These are phyloP conservation scores for Neoboletus subvelutipes DNA, from an alignment of 768 basidiomycete species.

Conservation along the genomic window DNA sequence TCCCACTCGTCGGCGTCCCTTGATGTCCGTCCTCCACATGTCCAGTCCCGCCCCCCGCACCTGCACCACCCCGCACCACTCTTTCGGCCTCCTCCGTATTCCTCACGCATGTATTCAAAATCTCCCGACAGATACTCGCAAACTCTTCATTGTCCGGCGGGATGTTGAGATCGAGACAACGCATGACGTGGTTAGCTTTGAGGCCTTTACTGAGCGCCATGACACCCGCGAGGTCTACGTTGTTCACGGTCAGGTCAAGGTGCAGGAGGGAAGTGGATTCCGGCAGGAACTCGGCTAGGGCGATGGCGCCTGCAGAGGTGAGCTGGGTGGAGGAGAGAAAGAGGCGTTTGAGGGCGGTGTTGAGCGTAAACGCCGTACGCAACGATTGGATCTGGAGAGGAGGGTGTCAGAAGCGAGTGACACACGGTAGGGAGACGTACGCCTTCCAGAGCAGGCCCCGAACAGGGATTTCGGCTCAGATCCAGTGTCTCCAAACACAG, in stretches of 20 bases:
- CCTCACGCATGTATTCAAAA: conserved; percentile 84
- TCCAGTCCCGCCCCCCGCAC: background rate
- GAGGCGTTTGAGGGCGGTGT: conserved; percentile 86
- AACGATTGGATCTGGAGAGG: conserved; percentile 72
- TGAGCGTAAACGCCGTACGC: conserved; percentile 90
- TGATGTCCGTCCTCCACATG: conserved; percentile 20
- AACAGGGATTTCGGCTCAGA: conserved; percentile 90
- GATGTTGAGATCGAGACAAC: conserved; percentile 92
- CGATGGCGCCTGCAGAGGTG: conserved; percentile 84
- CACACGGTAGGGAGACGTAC: conserved; percentile 44
- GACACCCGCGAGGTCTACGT: conserved; percentile 84
- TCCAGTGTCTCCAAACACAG: conserved; percentile 91
- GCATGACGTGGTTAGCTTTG: conserved; percentile 79
- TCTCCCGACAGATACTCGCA: conserved; percentile 84
- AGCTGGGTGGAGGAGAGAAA: conserved; percentile 86
- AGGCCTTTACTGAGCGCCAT: conserved; percentile 89
- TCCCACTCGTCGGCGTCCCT: conserved; percentile 38
- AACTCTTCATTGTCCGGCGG: conserved; percentile 82
- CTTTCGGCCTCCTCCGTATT: conserved; percentile 88
- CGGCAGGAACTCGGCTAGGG: conserved; percentile 93
- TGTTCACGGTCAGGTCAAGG: conserved; percentile 85
- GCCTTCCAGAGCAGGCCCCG: conserved; percentile 87
- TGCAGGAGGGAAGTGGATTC: conserved; percentile 86
- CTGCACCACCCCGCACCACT: conserved; percentile 15
- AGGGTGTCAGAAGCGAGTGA: background rate